Conservation (phyloP, 2,329 filamentous ascomycete species). For the Achaetomium macrosporum region DNA sequence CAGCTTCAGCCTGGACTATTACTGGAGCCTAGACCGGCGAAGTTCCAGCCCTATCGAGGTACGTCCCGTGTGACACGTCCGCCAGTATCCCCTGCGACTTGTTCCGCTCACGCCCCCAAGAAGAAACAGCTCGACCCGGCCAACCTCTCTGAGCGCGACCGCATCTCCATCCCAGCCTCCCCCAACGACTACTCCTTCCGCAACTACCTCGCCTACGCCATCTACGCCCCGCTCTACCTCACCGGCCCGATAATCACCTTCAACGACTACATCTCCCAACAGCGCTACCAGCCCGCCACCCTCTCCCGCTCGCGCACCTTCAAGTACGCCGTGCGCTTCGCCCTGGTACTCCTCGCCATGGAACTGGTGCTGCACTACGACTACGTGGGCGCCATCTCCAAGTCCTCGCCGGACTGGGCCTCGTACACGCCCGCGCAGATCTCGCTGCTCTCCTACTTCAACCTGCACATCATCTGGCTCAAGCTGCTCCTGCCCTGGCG, state of each 20-base stretch:
- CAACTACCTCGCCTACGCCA: conserved; percentile 82
- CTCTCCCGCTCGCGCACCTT: conserved; percentile 65
- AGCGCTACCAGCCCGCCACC: conserved; percentile 64
- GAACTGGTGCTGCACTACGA: conserved; percentile 87
- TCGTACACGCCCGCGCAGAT: conserved; percentile 83
- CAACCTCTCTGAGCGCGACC: conserved; percentile 81
- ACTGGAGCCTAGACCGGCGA: conserved; percentile 73
- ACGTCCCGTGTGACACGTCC: conserved; percentile 35
- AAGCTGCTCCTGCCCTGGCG: conserved; percentile 96
- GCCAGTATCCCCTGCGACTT: background rate
- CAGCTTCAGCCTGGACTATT: conserved; percentile 95
- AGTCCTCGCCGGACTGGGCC: conserved; percentile 71
- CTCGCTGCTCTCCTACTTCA: conserved; percentile 87
- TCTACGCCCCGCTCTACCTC: conserved; percentile 91
- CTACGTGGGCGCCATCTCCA: conserved; percentile 89
- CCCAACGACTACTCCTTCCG: conserved; percentile 67
- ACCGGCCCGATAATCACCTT: conserved; percentile 92
- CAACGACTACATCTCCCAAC: conserved; percentile 93
- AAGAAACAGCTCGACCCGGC: conserved; percentile 94
- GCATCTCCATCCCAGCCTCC: conserved; percentile 69
- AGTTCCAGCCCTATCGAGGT: conserved; percentile 73
- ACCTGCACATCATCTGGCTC: conserved; percentile 95
- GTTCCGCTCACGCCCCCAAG: conserved; percentile 65
- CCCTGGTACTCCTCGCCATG: conserved; percentile 76
- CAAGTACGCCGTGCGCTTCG: conserved; percentile 78